Evolutionary conservation across 768 basidiomycete species (phyloP), one percentile per base, ranked within the genome.

Genomic region (Lactarius akahatsu): DNA sequence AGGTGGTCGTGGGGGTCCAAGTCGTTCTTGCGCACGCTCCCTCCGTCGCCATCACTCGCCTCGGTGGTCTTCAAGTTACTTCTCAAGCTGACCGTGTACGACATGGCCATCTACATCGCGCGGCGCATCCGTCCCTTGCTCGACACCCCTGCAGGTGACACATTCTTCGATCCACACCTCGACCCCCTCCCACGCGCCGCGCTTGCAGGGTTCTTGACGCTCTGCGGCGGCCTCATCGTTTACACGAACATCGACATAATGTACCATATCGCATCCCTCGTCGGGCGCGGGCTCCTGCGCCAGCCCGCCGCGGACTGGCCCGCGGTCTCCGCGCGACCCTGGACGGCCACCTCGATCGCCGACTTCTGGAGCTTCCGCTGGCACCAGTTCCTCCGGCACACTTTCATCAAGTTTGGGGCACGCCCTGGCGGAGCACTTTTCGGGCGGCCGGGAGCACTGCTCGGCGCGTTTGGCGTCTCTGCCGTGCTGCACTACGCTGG

Each of bases 311-410:
- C 23, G 47, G 47, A 50, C 47, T 50, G 47, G 47, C 47, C 47
- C 47, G 47, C 47, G 11, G 9, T 50, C n/a, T 50, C 47, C 23
- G 47, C 47, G 4, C 47, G 47, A 23, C 47, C 47, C 1, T 50
- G 47, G 47, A 50, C 11, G 23, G 47, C 47, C 20, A 50, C 47
- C 23, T 50, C 47, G n/a, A 23, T 50, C 23, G 47, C 47, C n/a
- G 47, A 50, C 23, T 50, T 50, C 47, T 50, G 47, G 47, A 50
- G 47, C 23, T 23, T 50, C 47, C 47, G 47, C 23, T 50, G 47
- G 47, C 47, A 50, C 47, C 47, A 50, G 23, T 23, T 23, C 11
- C 47, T 50, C 23, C 47, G 47, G 11, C 47, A 13, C 47, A 26
- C 4, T 2, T 26, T 50, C 47, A 11, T 50, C 23, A n/a, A 13